Base-by-base conservation (phyloP, 176 grass and related monocot species). In the Oryza punctata region DNA sequence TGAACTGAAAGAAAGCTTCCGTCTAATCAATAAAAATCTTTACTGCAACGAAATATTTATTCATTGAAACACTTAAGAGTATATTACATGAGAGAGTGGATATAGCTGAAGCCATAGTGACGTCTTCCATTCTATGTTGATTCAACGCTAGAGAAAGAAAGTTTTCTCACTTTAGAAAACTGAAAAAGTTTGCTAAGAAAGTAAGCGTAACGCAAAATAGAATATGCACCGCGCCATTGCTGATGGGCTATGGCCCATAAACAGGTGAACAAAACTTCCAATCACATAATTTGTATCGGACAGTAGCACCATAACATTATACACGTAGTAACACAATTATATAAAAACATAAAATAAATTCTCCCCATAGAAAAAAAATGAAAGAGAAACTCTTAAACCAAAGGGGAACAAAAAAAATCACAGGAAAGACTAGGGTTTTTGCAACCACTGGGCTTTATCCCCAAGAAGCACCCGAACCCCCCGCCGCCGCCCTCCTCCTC, bases 351-450 rank as follows among this genome's bases (percentile, higher is more conserved):
- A 12, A 45, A 45, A 45, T 12, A 50, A 50, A 57, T 9, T n/a
- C 6, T n/a, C 52, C 52, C 16, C 9, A 7, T 5, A 37, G 35
- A 2, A 2, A 16, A 50, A 50, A 16, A 50, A 67, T 15, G 66
- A 12, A 52, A 38, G 12, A 35, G 0, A 69, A 52, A 24, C 15
- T 61, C n/a, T 61, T 8, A n/a, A 25, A 35, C 50, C 35, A 23
- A 7, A 0, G 65, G 19, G 1, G 10, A 18, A 23, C 33, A 35
- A 10, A 11, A 66, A 73, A 61, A 74, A 67, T 65, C 70, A 33
- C 65, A 44, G n/a, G 32, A 7, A 7, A 54, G 12, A 66, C 45
- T 81, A 86, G 77, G 77, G 77, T 67, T 81, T 81, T 73, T 86
- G 69, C 19, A 8, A 14, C 33, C 33, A n/a, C 33, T 21, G 23